Evolutionary conservation across 2,329 filamentous ascomycete genomes (phyloP).

Genomic region (Hymenoscyphus albidus): DNA sequence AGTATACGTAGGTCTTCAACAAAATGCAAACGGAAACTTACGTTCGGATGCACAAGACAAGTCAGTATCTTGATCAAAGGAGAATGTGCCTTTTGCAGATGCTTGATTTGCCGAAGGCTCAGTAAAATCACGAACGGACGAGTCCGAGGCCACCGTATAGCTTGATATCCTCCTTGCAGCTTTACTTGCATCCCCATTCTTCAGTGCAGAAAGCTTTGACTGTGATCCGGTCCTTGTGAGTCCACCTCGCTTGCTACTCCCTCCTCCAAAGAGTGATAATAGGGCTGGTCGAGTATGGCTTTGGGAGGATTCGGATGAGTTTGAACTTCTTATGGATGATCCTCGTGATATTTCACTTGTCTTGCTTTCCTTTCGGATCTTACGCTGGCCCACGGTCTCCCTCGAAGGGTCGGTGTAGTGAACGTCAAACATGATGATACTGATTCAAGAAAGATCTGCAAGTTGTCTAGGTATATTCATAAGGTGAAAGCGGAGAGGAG

Average conservation of each 20-base stretch:
- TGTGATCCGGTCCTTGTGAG: constrained; percentile 11
- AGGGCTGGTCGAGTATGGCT: constrained; percentile 13
- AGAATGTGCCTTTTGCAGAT: constrained; percentile 15
- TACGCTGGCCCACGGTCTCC: constrained; percentile 34
- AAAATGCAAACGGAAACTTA: constrained; percentile 7
- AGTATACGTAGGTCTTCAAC: constrained; percentile 10
- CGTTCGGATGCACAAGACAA: constrained; percentile 26
- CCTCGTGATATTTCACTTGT: constrained; percentile 14
- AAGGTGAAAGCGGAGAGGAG: not conserved
- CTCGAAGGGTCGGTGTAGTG: constrained; percentile 32
- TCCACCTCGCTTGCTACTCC: constrained; percentile 31
- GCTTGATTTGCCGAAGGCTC: constrained; percentile 14
- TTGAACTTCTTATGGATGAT: constrained; percentile 22
- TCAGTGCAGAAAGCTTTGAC: constrained; percentile 9
- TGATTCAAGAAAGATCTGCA: not conserved
- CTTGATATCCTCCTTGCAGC: constrained; percentile 19
- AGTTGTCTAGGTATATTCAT: not conserved
- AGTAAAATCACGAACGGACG: constrained; percentile 11
- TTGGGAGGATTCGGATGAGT: constrained; percentile 19
- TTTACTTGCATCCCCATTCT: constrained; percentile 13
- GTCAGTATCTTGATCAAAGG: constrained; percentile 15
- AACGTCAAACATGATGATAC: constrained; percentile 33
- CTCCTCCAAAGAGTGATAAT: constrained; percentile 33
- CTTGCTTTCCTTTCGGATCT: constrained; percentile 27
- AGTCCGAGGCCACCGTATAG: constrained; percentile 21